Base-by-base conservation (phyloP, 805 yeast genomes). In the Ogataea haglerorum region DNA sequence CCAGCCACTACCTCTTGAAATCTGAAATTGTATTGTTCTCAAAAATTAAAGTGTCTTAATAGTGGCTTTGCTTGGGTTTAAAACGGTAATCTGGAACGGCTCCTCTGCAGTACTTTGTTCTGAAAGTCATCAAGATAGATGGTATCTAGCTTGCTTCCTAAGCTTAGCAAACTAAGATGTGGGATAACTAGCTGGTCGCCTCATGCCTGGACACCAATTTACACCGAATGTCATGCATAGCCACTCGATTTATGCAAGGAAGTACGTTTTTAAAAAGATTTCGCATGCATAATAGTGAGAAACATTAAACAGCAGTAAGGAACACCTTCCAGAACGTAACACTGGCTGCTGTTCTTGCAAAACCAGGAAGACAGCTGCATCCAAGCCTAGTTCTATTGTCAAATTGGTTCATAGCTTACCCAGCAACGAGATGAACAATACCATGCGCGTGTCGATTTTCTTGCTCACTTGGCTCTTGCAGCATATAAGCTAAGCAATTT, bases 1-100 rank as follows among this genome's bases (percentile, higher is more conserved):
- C 35, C 35, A 40, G 38, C 38, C 38, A 40, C 35, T n/a, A n/a
- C 22, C n/a, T 10, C 17, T 12, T 8, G 12, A 14, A 40, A 33
- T 29, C 34, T 40, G 35, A 34, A 34, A 29, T 34, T 40, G 10
- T 24, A 38, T 38, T 38, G 42, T 38, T 33, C 16, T 12, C 3
- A 10, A 22, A 30, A 29, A 22, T 19, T 24, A 9, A 24, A 30
- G 36, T 34, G 31, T 14, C 15, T 37, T 6, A 37, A 17, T 6
- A 30, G 35, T 19, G 31, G 41, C 36, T 13, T 30, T 37, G 41
- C 41, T 13, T 15, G 18, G 13, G 9, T 8, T 18, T 18, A 32
- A n/a, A 30, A 16, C 2, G 13, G 14, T 6, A 10, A 12, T 14
- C 13, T 24, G 27, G 14, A n/a, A 7, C 2, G 12, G 13, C n/a